Conservation (phyloP, 306 rosid species). For the Spatholobus suberectus region DNA sequence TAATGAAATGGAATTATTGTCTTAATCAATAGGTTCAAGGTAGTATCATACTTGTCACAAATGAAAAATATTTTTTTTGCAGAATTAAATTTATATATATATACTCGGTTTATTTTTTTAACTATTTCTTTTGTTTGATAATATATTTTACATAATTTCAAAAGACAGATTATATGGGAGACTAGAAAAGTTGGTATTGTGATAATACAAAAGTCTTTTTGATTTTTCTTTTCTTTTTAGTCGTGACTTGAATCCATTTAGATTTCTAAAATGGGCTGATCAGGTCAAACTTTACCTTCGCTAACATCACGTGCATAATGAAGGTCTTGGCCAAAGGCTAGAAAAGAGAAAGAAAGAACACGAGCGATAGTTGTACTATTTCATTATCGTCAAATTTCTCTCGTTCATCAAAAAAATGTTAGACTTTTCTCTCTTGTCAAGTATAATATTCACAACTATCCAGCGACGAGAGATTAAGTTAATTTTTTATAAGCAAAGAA, state of each 20-base stretch:
- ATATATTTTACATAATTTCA: neutral
- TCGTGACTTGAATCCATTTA: slow-evolving; percentile 21
- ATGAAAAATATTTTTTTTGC: neutral
- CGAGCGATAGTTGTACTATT: neutral
- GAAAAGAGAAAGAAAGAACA: neutral
- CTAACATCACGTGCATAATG: slow-evolving; percentile 30
- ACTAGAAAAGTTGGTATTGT: neutral
- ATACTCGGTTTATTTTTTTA: neutral
- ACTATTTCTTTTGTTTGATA: neutral
- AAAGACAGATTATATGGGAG: neutral
- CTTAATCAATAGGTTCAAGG: neutral
- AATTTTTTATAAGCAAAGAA: neutral
- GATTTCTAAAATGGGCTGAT: slow-evolving; percentile 34
- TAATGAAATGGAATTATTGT: neutral
- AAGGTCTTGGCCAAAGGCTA: neutral
- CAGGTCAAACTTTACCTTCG: slow-evolving; percentile 37
- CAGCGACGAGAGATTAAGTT: too few species aligned
- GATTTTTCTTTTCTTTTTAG: neutral
- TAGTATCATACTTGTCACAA: neutral
- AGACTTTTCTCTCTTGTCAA: neutral
- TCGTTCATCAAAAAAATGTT: neutral
- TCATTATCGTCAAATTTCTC: neutral
- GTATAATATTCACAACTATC: neutral
- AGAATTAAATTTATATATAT: neutral
- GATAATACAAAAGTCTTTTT: neutral